Base-by-base conservation (phyloP, 75 land plant genomes). In the Ceratopteris richardii region DNA sequence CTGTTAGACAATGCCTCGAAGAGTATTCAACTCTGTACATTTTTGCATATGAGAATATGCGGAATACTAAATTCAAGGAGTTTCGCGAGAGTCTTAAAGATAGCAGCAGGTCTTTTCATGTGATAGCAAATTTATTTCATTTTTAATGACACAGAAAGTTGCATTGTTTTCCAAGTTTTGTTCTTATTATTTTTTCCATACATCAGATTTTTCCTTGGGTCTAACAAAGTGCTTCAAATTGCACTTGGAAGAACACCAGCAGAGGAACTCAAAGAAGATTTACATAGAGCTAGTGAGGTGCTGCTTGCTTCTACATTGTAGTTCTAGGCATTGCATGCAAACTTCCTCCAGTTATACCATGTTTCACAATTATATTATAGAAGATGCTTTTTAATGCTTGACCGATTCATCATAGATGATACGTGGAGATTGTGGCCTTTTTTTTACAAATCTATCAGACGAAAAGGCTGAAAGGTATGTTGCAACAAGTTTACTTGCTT, bases 21-120 rank as follows among this genome's bases (percentile, higher is more conserved):
- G 64, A 79, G 18, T 91, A 77, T 67, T 53, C 29, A 0, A 75
- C 85, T 5, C 58, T 66, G 5, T 91, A 79, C 62, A 78, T 84
- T n/a, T 91, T 87, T 71, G 65, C 83, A 12, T 91, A 79, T 57
- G 97, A 91, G 63, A 91, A 91, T 62, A 91, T 91, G 97, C 81
- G 97, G 42, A 91, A 91, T 62, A 69, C 68, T 23, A 84, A 79
- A 58, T 87, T 91, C 48, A 91, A 91, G 62, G 93, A 81, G 66
- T 80, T 91, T 56, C 72, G 82, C 31, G 97, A 91, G 17, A 73
- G 77, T 70, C 67, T 91, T 29, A 91, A 87, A 58, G 43, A 78
- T 16, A 69, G 63, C 33, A 81, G 87, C 86, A 78, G 93, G 88
- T 58, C 4, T 39, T 31, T 58, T 2, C 24, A 2, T 58, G 42